These are phyloP conservation scores for Naganishia sp. DNA, from an alignment of 1,284 basidiomycete species.

Conservation along the genomic window DNA sequence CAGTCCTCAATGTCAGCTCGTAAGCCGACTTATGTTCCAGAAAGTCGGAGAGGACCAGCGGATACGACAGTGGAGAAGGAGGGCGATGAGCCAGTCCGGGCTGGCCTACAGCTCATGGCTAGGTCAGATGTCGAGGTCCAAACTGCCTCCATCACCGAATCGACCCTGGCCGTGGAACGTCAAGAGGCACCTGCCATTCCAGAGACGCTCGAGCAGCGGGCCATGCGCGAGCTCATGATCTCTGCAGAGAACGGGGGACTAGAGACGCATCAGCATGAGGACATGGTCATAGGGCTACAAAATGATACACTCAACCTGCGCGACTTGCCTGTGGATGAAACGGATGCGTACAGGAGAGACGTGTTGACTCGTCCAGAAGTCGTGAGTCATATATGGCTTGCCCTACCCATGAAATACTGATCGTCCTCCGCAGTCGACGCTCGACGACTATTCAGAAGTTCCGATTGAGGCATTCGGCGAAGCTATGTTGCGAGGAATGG, in stretches of 20 bases:
- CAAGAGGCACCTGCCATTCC: slow-evolving; percentile 9
- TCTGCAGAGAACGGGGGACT: slow-evolving; percentile 52
- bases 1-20: slow-evolving; percentile 63
- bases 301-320: slow-evolving; percentile 55
- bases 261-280: slow-evolving; percentile 48
- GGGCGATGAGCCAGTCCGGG: slow-evolving; percentile 38
- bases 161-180: slow-evolving; percentile 58
- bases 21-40: slow-evolving; percentile 64
- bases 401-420: not conserved
- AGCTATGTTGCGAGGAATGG: slow-evolving; percentile 93
- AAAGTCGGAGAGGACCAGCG: slow-evolving; percentile 56
- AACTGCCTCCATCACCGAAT: slow-evolving; percentile 39
- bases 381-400: slow-evolving; percentile 36
- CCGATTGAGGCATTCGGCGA: slow-evolving; percentile 92
- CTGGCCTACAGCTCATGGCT: slow-evolving; percentile 20
- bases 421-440: slow-evolving; percentile 57
- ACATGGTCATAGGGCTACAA: slow-evolving; percentile 60
- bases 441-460: slow-evolving; percentile 85
- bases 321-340: slow-evolving; percentile 62
- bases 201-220: slow-evolving; percentile 62
- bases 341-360: slow-evolving; percentile 78
- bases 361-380: slow-evolving; percentile 72
- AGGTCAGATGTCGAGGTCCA: not conserved
- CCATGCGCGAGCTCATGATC: slow-evolving; percentile 70
- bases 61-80: slow-evolving; percentile 45